Evolutionary conservation across 2,329 filamentous ascomycete genomes (phyloP).

Genomic region (Fusarium keratoplasticum): DNA sequence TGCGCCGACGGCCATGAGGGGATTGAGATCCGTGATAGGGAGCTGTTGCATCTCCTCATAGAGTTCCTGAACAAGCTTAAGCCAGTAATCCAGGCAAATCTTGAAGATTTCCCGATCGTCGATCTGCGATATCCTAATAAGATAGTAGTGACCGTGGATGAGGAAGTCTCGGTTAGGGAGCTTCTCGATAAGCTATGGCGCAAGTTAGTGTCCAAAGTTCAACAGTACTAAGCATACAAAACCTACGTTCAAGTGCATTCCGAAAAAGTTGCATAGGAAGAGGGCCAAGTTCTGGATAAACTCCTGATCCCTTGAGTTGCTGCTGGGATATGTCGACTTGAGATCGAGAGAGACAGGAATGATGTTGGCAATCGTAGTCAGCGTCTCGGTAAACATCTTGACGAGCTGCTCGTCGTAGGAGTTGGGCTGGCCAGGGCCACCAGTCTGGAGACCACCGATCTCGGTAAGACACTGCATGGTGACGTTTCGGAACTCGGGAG

Average conservation of each 20-base stretch:
- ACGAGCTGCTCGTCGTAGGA: conserved; percentile 96
- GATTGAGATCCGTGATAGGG: conserved; percentile 92
- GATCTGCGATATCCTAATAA: conserved; percentile 98
- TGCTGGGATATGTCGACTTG: conserved; percentile 89
- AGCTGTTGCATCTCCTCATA: conserved; percentile 99
- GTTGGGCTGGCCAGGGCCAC: conserved; percentile 71
- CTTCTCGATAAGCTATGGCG: conserved; percentile 84
- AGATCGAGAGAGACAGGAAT: conserved; percentile 92
- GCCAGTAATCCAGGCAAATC: conserved; percentile 99
- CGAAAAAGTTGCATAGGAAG: conserved; percentile 97
- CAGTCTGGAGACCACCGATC: conserved; percentile 93
- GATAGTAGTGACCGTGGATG: conserved; percentile 95
- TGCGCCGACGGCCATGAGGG: conserved; percentile 81
- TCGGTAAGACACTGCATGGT: conserved; percentile 97
- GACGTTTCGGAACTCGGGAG: conserved; percentile 95
- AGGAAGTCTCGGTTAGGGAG: conserved; percentile 95
- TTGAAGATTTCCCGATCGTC: conserved; percentile 99
- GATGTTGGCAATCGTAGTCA: conserved; percentile 92
- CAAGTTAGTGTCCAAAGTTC: conserved; percentile 19
- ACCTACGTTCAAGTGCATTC: conserved; percentile 85
- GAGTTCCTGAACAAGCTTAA: conserved; percentile 95
- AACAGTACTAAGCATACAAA: conserved; percentile 12
- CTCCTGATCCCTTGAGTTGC: conserved; percentile 93
- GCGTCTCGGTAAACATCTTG: conserved; percentile 97
- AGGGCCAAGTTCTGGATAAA: conserved; percentile 97